Evolutionary conservation across 2,329 filamentous ascomycete species (phyloP).

Genomic region (Ramularia endophylla): DNA sequence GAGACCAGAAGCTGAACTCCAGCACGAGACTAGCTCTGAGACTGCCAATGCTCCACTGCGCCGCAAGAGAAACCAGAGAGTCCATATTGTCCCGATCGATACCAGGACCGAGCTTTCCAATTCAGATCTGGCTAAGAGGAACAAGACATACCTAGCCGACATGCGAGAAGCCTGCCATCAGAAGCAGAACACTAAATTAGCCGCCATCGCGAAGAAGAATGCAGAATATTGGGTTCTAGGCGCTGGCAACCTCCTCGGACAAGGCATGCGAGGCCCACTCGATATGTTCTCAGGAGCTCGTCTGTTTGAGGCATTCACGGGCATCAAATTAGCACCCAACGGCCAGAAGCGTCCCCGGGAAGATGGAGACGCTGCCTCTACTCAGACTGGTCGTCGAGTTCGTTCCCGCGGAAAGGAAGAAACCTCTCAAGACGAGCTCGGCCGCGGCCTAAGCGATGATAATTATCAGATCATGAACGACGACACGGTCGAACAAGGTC

Average conservation of each 20-base stretch:
- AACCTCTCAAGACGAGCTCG: slow-evolving; percentile 28
- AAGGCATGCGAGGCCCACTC: slow-evolving; percentile 46
- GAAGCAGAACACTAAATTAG: slow-evolving; percentile 38
- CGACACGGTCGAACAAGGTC: slow-evolving; percentile 60
- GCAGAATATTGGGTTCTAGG: slow-evolving; percentile 57
- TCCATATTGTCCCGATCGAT: slow-evolving; percentile 43
- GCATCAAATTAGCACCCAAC: slow-evolving; percentile 21
- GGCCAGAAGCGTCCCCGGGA: slow-evolving; percentile 25
- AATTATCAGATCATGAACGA: slow-evolving; percentile 14
- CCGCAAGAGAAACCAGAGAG: slow-evolving; percentile 31
- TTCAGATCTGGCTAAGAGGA: slow-evolving; percentile 52
- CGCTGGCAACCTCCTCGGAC: slow-evolving; percentile 41
- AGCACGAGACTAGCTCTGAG: slow-evolving; percentile 30
- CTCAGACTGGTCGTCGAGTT: slow-evolving; percentile 22
- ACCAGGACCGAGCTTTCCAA: slow-evolving; percentile 49
- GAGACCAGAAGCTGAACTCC: slow-evolving; percentile 18
- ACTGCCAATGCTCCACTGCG: slow-evolving; percentile 36
- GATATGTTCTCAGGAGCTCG: slow-evolving; percentile 52
- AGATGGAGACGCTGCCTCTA: slow-evolving; percentile 20
- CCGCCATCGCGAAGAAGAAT: slow-evolving; percentile 53
- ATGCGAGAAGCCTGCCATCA: slow-evolving; percentile 48
- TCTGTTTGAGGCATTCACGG: slow-evolving; percentile 46
- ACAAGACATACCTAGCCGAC: slow-evolving; percentile 52
- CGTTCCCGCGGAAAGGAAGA: slow-evolving; percentile 29
- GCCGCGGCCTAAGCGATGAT: slow-evolving; percentile 23